phyloP scores from a whole-genome alignment of 108 stramenopile species.

The Schizochytrium sp. region DNA sequence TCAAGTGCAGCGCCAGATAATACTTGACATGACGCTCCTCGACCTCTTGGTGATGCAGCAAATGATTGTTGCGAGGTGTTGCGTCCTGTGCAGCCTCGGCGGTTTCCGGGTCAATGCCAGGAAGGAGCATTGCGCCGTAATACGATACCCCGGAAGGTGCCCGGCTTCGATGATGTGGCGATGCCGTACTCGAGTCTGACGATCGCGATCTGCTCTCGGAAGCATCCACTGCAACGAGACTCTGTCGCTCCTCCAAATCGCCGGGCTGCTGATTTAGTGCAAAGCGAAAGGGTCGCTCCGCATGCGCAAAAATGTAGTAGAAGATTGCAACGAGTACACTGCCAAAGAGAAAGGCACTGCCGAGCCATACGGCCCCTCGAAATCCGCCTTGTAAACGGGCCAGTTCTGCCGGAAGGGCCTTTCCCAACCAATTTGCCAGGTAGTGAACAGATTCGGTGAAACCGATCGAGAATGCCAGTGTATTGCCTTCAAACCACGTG shows the following conservation, averaged over 20 bases:
- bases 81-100: not conserved
- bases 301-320: not conserved
- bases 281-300: not conserved
- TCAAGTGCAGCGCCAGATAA: not conserved
- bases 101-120: not conserved
- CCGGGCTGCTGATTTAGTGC: not conserved
- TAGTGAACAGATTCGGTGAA: conserved; percentile 5
- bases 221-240: too few relatives aligned
- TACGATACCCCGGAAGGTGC: not conserved
- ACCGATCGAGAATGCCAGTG: not conserved
- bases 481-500: conserved; percentile 1
- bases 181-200: not conserved
- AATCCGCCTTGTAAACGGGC: not conserved
- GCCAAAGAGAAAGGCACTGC: not conserved
- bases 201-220: not conserved
- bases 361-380: not conserved
- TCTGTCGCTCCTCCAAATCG: not conserved
- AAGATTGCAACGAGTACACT: not conserved
- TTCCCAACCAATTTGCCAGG: not conserved
- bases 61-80: not conserved
- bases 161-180: not conserved
- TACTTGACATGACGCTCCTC: not conserved
- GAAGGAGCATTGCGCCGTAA: not conserved
- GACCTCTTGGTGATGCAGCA: not conserved
- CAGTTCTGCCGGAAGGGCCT: not conserved